Base-by-base conservation (phyloP, 257 asterid genomes). In the Lithospermum erythrorhizon region DNA sequence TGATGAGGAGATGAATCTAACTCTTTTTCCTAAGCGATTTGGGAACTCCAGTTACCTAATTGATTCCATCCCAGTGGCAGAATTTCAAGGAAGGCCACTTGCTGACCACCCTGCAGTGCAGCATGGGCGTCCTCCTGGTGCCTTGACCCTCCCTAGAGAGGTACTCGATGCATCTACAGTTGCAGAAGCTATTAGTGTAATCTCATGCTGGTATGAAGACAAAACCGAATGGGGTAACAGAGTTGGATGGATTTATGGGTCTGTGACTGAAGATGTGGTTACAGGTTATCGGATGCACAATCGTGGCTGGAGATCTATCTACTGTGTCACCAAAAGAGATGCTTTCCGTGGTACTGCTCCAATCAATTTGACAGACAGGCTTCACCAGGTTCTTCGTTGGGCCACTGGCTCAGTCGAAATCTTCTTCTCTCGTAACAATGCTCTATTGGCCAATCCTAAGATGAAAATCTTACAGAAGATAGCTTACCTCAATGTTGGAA, bases 181-280 rank as follows among this genome's bases (percentile, higher is more conserved):
- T 27, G 51, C 67, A 11, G 67, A 63, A 63, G 59, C 67, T n/a
- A 63, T 63, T 53, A 63, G 60, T 24, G 67, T 63, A 25, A 63
- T 63, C 59, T 63, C 67, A 16, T 63, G 67, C 24, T 63, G 67
- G 67, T 63, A 63, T 21, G 67, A 63, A 20, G 67, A 63, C 47
- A 63, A 63, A 63, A 63, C 67, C 16, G 67, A 63, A 53, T 63
- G 67, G 67, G 67, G 67, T 23, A 63, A 63, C 55, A 55, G 67
- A 41, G 67, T 63, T 29, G 67, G 67, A 21, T 63, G 67, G 67
- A 63, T 63, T 52, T 63, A 63, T 21, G 67, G 67, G 9, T 63
- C 67, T 1, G 67, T 63, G 19, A 63, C 67, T 5, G 67, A 63
- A 63, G 67, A 63, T 53, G 67, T 63, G 52, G 67, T 63, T 4